Evolutionary conservation across 805 yeast genomes (phyloP).

Genomic region (Citeromyces nyonsensis): DNA sequence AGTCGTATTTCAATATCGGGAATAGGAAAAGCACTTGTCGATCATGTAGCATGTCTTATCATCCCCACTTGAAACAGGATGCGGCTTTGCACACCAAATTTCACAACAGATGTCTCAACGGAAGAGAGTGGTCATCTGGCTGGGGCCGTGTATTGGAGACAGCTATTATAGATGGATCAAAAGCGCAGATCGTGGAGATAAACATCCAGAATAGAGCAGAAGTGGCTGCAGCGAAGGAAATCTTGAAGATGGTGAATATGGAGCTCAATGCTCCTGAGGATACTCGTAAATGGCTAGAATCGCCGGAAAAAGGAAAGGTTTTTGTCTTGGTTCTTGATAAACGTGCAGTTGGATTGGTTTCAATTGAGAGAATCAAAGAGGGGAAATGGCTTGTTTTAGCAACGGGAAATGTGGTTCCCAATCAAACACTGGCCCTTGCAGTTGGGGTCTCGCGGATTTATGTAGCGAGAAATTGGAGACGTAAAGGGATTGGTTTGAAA

Average conservation of each 20-base stretch:
- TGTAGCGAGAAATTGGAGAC: constrained; percentile 26
- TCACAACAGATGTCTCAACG: constrained; percentile 32
- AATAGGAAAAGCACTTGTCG: constrained; percentile 18
- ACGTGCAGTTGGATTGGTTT: constrained; percentile 38
- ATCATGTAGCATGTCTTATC: constrained; percentile 39
- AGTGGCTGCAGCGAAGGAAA: constrained; percentile 17
- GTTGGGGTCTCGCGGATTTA: constrained; percentile 36
- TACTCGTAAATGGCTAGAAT: constrained; percentile 8
- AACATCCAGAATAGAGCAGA: constrained; percentile 15
- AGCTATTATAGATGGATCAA: not conserved
- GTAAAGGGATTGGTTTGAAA: constrained; percentile 30
- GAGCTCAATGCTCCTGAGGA: constrained; percentile 42
- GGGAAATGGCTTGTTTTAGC: constrained; percentile 49
- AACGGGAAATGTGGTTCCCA: constrained; percentile 32
- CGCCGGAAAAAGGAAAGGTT: constrained; percentile 21
- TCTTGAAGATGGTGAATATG: constrained; percentile 37
- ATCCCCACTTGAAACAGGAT: constrained; percentile 23
- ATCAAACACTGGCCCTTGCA: constrained; percentile 19
- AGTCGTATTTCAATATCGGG: constrained; percentile 7
- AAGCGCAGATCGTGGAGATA: constrained; percentile 16
- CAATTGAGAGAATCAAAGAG: constrained; percentile 25
- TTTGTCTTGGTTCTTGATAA: constrained; percentile 30
- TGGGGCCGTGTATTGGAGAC: constrained; percentile 15
- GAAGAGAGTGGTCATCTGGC: constrained; percentile 27
- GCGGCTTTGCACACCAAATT: constrained; percentile 29